Percentiles rank a stretch among this genome's conserved stretches.
These are phyloP conservation scores for Entomortierella lignicola DNA, from an alignment of 192 early-diverging fungal genomes.

Conservation along the genomic window DNA sequence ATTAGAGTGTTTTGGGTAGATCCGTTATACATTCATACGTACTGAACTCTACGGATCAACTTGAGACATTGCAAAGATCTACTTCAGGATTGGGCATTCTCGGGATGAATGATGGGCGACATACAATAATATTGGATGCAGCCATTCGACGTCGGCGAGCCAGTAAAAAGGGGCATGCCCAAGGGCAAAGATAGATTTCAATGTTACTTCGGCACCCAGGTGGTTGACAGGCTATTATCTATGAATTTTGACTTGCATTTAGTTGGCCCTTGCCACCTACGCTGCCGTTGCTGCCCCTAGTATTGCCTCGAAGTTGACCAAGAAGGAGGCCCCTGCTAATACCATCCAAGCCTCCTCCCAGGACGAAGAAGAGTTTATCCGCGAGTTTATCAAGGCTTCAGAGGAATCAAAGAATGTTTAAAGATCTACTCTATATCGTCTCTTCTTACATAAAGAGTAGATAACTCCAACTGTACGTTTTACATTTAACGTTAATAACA, in stretches of 20 bases:
- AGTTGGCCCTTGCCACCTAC: constrained; percentile 56
- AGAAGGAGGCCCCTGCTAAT: constrained; percentile 44
- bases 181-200: too few relatives aligned
- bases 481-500: too few relatives aligned
- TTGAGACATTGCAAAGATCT: not conserved
- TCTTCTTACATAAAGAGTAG: not conserved
- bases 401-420: constrained; percentile 55
- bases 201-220: too few relatives aligned
- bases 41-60: too few relatives aligned
- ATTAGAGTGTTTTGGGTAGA: not conserved
- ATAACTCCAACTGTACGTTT: too few relatives aligned
- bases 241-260: not conserved
- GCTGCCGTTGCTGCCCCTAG: constrained; percentile 41
- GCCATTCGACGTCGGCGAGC: too few relatives aligned
- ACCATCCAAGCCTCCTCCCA: constrained; percentile 49
- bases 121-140: too few relatives aligned
- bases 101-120: too few relatives aligned
- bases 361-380: constrained; percentile 54
- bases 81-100: not conserved
- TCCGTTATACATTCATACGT: not conserved
- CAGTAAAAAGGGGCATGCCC: too few relatives aligned
- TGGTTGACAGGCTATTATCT: not conserved
- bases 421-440: not conserved
- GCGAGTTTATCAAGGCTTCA: constrained; percentile 54
- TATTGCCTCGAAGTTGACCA: constrained; percentile 21